These are phyloP conservation scores for Chionographis japonica DNA, from an alignment of 106 monocot genomes.

Conservation along the genomic window DNA sequence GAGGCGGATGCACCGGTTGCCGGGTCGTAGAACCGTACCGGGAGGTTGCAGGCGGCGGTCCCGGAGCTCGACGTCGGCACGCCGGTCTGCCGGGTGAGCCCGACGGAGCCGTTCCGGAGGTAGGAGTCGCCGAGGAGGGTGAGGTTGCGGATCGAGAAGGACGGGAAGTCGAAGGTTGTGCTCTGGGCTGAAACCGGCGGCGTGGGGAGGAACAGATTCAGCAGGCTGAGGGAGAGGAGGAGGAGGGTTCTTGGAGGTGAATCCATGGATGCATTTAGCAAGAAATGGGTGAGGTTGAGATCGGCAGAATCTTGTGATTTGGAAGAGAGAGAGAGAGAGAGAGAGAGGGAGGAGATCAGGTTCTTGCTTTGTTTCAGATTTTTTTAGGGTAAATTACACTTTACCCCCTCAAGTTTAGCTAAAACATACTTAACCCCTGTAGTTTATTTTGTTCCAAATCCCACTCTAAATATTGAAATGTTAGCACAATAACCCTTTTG, in stretches of 20 bases:
- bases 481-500: no score
- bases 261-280: neutral
- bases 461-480: no score
- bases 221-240: slow-evolving; percentile 1
- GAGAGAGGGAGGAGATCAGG: no score
- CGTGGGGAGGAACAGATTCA: neutral
- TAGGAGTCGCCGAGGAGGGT: slow-evolving; percentile 76
- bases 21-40: slow-evolving; percentile 39
- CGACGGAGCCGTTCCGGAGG: slow-evolving; percentile 46
- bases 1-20: slow-evolving; percentile 30
- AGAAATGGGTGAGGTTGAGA: neutral
- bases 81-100: slow-evolving; percentile 44
- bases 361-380: no score
- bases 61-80: slow-evolving; percentile 62
- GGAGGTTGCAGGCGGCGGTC: slow-evolving; percentile 31
- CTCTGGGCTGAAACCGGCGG: neutral
- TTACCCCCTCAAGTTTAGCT: no score
- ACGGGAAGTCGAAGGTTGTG: slow-evolving; percentile 29
- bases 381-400: no score
- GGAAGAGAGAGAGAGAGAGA: neutral
- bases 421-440: no score
- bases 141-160: slow-evolving; percentile 57
- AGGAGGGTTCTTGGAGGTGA: neutral
- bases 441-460: no score
- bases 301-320: neutral